These are phyloP conservation scores for Aspergillus quadrilineatus DNA, from an alignment of 2,329 filamentous ascomycete genomes.

Conservation along the genomic window DNA sequence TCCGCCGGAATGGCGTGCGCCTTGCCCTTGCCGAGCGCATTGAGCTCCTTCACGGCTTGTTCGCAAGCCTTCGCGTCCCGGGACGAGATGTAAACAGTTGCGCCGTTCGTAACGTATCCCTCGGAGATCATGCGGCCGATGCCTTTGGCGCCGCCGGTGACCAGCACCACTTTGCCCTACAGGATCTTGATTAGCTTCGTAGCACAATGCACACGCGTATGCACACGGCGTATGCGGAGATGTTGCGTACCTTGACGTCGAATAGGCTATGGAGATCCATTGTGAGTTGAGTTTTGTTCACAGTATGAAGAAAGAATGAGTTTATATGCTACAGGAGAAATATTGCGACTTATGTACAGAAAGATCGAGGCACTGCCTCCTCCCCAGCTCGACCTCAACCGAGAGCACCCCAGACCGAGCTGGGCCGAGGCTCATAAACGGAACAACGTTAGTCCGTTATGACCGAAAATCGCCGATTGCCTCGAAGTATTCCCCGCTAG, in stretches of 20 bases:
- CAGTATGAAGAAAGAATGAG: too few relatives aligned
- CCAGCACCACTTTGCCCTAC: conserved; percentile 49
- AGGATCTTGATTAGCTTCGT: background rate
- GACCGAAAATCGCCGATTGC: background rate
- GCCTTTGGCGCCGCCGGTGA: conserved; percentile 53
- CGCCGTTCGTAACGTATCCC: conserved; percentile 54
- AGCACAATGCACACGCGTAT: background rate
- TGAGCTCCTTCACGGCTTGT: conserved; percentile 48
- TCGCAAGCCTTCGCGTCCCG: conserved; percentile 53
- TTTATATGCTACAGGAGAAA: background rate
- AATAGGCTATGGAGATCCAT: conserved; percentile 61
- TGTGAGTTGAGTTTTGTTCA: background rate
- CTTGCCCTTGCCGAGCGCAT: conserved; percentile 52
- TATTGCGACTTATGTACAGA: background rate
- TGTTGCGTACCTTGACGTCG: conserved; percentile 55
- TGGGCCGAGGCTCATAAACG: conserved; percentile 28
- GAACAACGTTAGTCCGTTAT: conserved; percentile 4
- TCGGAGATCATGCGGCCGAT: conserved; percentile 57
- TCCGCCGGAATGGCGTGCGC: conserved; percentile 53
- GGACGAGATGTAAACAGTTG: conserved; percentile 55
- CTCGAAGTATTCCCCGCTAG: background rate
- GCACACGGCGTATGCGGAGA: background rate
- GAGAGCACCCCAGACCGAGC: conserved; percentile 12
- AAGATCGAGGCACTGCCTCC: background rate
- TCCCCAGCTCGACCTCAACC: conserved; percentile 8